phyloP scores from a whole-genome alignment of 768 basidiomycete genomes.

The Kwoniella sp. region DNA sequence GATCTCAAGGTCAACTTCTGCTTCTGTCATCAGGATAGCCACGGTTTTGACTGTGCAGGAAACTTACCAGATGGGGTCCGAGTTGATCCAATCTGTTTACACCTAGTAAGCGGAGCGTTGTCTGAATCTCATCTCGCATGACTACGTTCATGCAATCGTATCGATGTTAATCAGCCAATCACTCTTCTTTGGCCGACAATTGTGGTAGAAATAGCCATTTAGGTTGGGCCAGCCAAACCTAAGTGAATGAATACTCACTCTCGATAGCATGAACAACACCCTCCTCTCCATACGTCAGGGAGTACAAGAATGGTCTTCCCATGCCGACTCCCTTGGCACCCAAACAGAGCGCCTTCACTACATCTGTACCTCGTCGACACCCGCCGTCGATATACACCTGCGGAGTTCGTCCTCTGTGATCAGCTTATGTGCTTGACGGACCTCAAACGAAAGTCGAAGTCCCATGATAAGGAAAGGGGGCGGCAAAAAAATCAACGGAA shows the following conservation, averaged over 20 bases:
- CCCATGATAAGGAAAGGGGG: no score
- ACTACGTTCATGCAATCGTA: constrained; percentile 42
- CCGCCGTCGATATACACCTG: constrained; percentile 84
- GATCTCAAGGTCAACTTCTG: background rate
- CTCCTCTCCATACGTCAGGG: constrained; percentile 56
- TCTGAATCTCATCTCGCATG: constrained; percentile 58
- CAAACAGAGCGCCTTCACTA: constrained; percentile 84
- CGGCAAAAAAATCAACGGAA: constrained; percentile 1
- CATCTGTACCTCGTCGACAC: constrained; percentile 77
- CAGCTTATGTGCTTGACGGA: no score
- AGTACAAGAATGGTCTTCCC: constrained; percentile 57
- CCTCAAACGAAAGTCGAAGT: no score
- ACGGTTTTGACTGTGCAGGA: no score
- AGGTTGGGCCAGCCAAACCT: background rate
- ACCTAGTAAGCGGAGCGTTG: constrained; percentile 58
- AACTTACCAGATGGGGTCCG: constrained; percentile 54
- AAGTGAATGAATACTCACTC: constrained; percentile 35
- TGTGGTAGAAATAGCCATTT: no score
- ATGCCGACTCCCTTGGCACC: constrained; percentile 56
- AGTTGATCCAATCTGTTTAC: constrained; percentile 56
- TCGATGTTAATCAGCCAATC: constrained; percentile 1
- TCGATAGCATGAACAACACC: constrained; percentile 56
- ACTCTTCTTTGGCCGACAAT: no score
- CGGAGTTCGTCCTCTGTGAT: no score
- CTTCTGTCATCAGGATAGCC: background rate